A percentile compares a stretch with the other conserved stretches of the same genome.
Conservation (phyloP, 495 filamentous ascomycete species). For the Aspergillus leporis region DNA sequence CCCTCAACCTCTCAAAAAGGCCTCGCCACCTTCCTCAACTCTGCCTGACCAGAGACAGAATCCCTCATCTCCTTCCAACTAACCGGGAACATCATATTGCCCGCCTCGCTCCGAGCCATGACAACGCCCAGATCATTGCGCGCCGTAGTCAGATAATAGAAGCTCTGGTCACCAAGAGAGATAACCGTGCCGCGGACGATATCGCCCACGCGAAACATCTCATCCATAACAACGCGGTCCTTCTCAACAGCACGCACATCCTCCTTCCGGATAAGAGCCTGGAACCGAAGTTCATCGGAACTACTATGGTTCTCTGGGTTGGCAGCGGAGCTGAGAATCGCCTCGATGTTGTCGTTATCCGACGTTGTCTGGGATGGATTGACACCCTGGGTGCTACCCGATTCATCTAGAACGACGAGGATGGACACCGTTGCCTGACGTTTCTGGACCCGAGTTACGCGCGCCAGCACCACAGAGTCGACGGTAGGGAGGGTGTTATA, state of each 20-base stretch:
- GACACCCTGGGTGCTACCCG: conserved; percentile 34
- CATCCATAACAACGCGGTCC: conserved; percentile 85
- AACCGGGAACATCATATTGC: conserved; percentile 86
- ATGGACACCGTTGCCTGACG: conserved; percentile 83
- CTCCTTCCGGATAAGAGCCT: conserved; percentile 65
- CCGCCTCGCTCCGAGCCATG: conserved; percentile 86
- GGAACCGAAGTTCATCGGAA: conserved; percentile 51
- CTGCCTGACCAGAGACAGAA: conserved; percentile 71
- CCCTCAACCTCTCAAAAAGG: conserved; percentile 64
- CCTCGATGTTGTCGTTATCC: conserved; percentile 52
- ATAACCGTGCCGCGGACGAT: conserved; percentile 89
- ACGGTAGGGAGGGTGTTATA: conserved; percentile 79
- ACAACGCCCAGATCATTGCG: conserved; percentile 90
- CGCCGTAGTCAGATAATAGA: conserved; percentile 89
- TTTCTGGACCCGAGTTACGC: conserved; percentile 79
- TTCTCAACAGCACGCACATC: conserved; percentile 95
- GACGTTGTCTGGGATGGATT: conserved; percentile 37
- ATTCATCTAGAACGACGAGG: conserved; percentile 66
- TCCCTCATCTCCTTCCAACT: conserved; percentile 95
- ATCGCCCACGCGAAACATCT: conserved; percentile 92
- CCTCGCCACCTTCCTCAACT: conserved; percentile 90
- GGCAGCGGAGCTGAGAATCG: conserved; percentile 43
- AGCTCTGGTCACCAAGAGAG: conserved; percentile 87
- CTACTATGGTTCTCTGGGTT: conserved; percentile 49
- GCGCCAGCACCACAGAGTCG: conserved; percentile 74